Conservation (phyloP, 371 early-diverging fungal genomes). For the Blastocladiella emersonii region DNA sequence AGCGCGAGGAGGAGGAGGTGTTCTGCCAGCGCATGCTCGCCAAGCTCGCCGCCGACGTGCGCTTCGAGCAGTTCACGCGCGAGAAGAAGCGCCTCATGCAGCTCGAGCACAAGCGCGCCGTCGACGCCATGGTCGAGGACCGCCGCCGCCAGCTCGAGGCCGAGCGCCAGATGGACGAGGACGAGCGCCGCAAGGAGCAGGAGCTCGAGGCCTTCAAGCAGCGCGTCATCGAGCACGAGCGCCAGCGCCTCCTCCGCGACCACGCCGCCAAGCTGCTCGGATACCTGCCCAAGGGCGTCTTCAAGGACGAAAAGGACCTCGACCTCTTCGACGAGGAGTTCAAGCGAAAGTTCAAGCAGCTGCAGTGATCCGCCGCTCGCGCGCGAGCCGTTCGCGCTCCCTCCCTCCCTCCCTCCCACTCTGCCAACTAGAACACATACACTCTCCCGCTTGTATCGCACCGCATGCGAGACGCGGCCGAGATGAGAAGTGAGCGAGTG, state of each 20-base stretch:
- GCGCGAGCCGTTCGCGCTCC: too few species aligned
- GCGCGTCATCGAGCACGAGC: slow-evolving; percentile 34
- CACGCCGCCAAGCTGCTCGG: slow-evolving; percentile 18
- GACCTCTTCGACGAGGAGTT: slow-evolving; percentile 36
- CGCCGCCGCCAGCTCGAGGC: slow-evolving; percentile 15
- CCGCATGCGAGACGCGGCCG: too few species aligned
- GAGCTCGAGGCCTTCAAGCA: slow-evolving; percentile 26
- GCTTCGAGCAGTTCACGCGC: slow-evolving; percentile 28
- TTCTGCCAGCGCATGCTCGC: slow-evolving; percentile 31
- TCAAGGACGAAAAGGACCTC: slow-evolving; percentile 25
- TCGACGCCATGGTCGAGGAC: slow-evolving; percentile 31
- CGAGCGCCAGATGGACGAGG: slow-evolving; percentile 16
- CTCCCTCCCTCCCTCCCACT: too few species aligned
- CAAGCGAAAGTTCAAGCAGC: background rate
- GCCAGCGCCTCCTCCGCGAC: slow-evolving; percentile 34
- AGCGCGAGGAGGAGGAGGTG: slow-evolving; percentile 23
- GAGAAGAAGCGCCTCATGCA: slow-evolving; percentile 34
- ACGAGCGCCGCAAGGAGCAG: slow-evolving; percentile 15
- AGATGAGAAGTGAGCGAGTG: too few species aligned
- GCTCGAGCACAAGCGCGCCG: slow-evolving; percentile 31
- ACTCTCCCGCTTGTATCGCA: too few species aligned
- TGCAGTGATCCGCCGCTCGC: too few species aligned
- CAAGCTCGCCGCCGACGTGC: slow-evolving; percentile 32
- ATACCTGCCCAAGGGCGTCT: too few species aligned
- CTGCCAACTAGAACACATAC: too few species aligned